Conservation (phyloP, 176 grass and related monocot species). For the Aechmea fasciata region DNA sequence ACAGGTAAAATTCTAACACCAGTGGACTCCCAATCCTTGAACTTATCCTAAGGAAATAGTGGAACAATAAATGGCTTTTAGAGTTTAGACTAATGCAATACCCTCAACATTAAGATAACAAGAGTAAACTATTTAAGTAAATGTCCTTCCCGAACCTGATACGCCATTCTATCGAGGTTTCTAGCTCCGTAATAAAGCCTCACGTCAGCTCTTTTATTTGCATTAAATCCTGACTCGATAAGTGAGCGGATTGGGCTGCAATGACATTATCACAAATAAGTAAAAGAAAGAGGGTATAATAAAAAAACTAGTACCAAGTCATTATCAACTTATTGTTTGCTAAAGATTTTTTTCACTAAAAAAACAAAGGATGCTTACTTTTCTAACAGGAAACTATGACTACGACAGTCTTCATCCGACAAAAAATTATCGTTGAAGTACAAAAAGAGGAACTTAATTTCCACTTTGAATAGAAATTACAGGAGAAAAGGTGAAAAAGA, state of each 20-base stretch:
- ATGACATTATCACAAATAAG: slow-evolving; percentile 10
- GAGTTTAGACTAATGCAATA: neutral
- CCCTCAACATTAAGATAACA: neutral
- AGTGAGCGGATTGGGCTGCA: slow-evolving; percentile 72
- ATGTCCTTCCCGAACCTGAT: slow-evolving; percentile 23
- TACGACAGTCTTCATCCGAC: too few species aligned
- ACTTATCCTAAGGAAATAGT: slow-evolving; percentile 33
- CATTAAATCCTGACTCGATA: slow-evolving; percentile 65
- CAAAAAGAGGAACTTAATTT: too few species aligned
- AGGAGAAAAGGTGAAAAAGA: too few species aligned
- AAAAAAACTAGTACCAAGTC: slow-evolving; percentile 2
- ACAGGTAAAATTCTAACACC: slow-evolving; percentile 43
- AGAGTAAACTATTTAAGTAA: neutral
- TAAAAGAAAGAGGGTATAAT: neutral
- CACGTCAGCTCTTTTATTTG: slow-evolving; percentile 62
- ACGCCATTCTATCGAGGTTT: slow-evolving; percentile 69
- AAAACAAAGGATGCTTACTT: too few species aligned
- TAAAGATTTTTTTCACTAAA: too few species aligned
- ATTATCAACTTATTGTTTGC: neutral
- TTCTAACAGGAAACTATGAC: too few species aligned
- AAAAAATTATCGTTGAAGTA: too few species aligned
- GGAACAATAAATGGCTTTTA: neutral
- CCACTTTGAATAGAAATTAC: too few species aligned
- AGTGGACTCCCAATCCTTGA: slow-evolving; percentile 42
- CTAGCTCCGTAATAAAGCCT: slow-evolving; percentile 90